Evolutionary conservation across 2,329 filamentous ascomycete genomes (phyloP).

Genomic region (Ceratocystiopsis minuta): DNA sequence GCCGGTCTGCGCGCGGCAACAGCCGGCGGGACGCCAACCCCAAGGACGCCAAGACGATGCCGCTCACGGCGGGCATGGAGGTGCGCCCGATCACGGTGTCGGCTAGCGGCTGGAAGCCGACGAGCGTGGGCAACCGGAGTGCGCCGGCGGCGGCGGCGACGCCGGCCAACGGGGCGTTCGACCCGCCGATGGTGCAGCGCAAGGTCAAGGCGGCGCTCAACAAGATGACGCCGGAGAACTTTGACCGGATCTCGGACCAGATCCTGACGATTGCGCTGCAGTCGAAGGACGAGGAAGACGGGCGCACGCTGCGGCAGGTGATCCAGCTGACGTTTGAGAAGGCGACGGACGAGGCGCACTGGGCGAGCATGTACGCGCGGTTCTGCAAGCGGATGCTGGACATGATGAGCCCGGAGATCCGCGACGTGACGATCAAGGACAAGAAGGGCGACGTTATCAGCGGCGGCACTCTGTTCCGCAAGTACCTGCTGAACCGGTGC

Average conservation of each 20-base stretch:
- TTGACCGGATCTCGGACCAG: slow-evolving; percentile 85
- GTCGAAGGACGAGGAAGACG: slow-evolving; percentile 86
- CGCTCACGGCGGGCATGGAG: slow-evolving; percentile 67
- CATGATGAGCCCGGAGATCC: slow-evolving; percentile 85
- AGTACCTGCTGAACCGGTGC: slow-evolving; percentile 95
- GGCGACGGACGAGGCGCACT: slow-evolving; percentile 94
- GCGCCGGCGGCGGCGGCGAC: slow-evolving; percentile 18
- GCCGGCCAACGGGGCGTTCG: slow-evolving; percentile 40
- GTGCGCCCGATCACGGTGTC: slow-evolving; percentile 63
- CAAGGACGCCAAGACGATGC: slow-evolving; percentile 67
- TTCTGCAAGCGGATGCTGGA: slow-evolving; percentile 97
- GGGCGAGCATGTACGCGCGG: slow-evolving; percentile 96
- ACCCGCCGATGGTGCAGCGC: slow-evolving; percentile 85
- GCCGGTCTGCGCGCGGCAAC: slow-evolving; percentile 40
- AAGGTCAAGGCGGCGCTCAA: slow-evolving; percentile 98
- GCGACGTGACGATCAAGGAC: slow-evolving; percentile 87
- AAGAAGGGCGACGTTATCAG: slow-evolving; percentile 75
- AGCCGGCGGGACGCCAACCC: slow-evolving; percentile 40
- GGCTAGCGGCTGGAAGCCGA: slow-evolving; percentile 75
- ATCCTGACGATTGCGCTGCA: slow-evolving; percentile 85
- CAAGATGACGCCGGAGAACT: slow-evolving; percentile 99
- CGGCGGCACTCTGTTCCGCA: slow-evolving; percentile 88
- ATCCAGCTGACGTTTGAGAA: slow-evolving; percentile 99
- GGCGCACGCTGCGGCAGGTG: slow-evolving; percentile 86
- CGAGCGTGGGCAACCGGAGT: slow-evolving; percentile 37